phyloP scores from a whole-genome alignment of 2,329 filamentous ascomycete species.

The Neofusicoccum laricinum region DNA sequence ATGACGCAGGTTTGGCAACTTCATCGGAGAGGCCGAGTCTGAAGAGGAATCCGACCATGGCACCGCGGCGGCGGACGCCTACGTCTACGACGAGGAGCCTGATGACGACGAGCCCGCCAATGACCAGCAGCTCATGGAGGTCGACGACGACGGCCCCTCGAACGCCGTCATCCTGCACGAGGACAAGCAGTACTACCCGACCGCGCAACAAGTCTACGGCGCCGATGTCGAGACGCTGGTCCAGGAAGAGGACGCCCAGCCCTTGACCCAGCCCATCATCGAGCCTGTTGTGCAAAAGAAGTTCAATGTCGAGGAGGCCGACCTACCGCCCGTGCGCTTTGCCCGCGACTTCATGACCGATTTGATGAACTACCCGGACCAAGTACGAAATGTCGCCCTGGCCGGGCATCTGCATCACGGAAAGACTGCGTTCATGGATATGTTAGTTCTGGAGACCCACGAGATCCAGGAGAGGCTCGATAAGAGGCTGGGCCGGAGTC shows the following conservation, averaged over 20 bases:
- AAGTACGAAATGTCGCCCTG: constrained; percentile 88
- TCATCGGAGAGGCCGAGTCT: constrained; percentile 90
- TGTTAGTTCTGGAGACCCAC: constrained; percentile 94
- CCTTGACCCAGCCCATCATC: constrained; percentile 87
- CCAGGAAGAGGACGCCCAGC: constrained; percentile 95
- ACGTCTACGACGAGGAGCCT: constrained; percentile 69
- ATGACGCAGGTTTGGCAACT: constrained; percentile 81
- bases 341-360: constrained; percentile 91
- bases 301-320: constrained; percentile 88
- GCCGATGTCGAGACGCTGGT: constrained; percentile 92
- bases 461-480: constrained; percentile 77
- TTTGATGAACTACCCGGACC: constrained; percentile 91
- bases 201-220: constrained; percentile 94
- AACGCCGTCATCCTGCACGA: constrained; percentile 98
- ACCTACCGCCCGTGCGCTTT: constrained; percentile 84
- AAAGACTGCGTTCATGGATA: constrained; percentile 98
- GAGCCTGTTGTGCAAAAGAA: constrained; percentile 92
- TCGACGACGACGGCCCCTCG: constrained; percentile 86
- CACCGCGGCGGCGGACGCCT: constrained; percentile 74
- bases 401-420: constrained; percentile 94
- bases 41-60: constrained; percentile 81
- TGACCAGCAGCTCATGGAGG: constrained; percentile 87
- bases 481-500: constrained; percentile 73
- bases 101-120: constrained; percentile 51
- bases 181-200: constrained; percentile 99